A percentile compares a stretch with the other conserved stretches of the same genome.
phyloP scores from a whole-genome alignment of 129 eudicot genomes.

The Flaveria linearis region DNA sequence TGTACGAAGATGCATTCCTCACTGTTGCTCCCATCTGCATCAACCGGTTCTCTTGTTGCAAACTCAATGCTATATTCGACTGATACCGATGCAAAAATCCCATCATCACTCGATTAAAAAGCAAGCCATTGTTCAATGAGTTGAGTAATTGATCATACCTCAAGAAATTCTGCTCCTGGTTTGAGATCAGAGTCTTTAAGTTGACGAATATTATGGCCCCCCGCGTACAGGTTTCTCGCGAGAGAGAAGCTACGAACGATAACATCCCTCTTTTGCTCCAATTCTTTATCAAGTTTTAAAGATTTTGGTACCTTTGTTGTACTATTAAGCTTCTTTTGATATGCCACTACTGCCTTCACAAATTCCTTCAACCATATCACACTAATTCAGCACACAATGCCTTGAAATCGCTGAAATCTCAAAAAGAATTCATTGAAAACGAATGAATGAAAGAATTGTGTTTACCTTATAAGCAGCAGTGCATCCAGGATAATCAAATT shows the following conservation, averaged over 20 bases:
- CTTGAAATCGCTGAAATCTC: neutral
- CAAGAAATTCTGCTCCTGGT: slow-evolving; percentile 73
- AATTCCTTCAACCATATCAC: slow-evolving; percentile 58
- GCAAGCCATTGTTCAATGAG: neutral
- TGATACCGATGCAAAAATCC: slow-evolving; percentile 25
- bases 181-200: slow-evolving; percentile 60
- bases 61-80: slow-evolving; percentile 68
- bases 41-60: slow-evolving; percentile 78
- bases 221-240: slow-evolving; percentile 56
- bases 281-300: slow-evolving; percentile 51
- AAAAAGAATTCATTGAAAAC: neutral
- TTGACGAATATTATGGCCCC: slow-evolving; percentile 39
- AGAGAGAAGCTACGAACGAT: slow-evolving; percentile 71
- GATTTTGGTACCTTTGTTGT: slow-evolving; percentile 45
- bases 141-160: slow-evolving; percentile 39
- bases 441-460: neutral
- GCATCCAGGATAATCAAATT: slow-evolving; percentile 86
- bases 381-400: neutral
- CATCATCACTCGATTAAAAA: neutral
- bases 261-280: slow-evolving; percentile 69
- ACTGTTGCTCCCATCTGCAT: slow-evolving; percentile 97
- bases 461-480: slow-evolving; percentile 76
- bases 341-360: slow-evolving; percentile 77
- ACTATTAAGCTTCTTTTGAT: slow-evolving; percentile 59
- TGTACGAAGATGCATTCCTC: slow-evolving; percentile 68